Percentiles rank a stretch among this genome's conserved stretches.
phyloP scores from a whole-genome alignment of 148 eudicot species.

The Heliamphora exappendiculata region DNA sequence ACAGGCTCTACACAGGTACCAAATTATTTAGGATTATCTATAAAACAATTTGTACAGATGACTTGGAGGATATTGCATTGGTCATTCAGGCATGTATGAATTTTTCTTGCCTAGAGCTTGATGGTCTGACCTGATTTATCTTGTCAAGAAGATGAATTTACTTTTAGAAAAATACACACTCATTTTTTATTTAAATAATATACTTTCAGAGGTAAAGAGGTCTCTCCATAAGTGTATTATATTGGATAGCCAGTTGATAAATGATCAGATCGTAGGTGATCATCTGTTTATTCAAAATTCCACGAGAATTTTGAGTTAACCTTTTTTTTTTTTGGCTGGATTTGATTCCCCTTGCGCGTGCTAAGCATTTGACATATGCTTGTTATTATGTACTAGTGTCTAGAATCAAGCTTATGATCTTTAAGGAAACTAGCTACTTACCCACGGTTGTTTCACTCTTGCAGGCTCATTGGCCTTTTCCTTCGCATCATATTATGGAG shows the following conservation, averaged over 20 bases:
- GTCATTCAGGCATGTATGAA: neutral
- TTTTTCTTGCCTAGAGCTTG: neutral
- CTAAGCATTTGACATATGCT: neutral
- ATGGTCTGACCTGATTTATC: neutral
- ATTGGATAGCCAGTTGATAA: neutral
- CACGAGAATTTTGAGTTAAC: neutral
- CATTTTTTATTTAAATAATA: neutral
- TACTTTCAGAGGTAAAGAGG: neutral
- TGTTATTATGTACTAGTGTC: neutral
- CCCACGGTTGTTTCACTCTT: conserved; percentile 14
- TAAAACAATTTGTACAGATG: neutral
- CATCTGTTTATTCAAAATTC: neutral
- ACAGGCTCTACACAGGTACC: conserved; percentile 95
- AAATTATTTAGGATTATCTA: neutral
- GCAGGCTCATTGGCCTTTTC: conserved; percentile 99
- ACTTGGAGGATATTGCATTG: neutral
- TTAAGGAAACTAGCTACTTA: neutral
- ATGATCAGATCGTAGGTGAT: neutral
- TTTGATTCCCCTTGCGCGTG: neutral
- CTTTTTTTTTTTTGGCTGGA: neutral
- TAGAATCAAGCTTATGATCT: neutral
- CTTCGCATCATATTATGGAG: conserved; percentile 78
- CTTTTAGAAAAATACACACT: neutral
- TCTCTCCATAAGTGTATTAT: neutral
- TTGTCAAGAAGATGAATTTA: neutral